A percentile compares a stretch with the other conserved stretches of the same genome.
Conservation (phyloP, 176 grass and related monocot genomes). For the Triticum dicoccoides region DNA sequence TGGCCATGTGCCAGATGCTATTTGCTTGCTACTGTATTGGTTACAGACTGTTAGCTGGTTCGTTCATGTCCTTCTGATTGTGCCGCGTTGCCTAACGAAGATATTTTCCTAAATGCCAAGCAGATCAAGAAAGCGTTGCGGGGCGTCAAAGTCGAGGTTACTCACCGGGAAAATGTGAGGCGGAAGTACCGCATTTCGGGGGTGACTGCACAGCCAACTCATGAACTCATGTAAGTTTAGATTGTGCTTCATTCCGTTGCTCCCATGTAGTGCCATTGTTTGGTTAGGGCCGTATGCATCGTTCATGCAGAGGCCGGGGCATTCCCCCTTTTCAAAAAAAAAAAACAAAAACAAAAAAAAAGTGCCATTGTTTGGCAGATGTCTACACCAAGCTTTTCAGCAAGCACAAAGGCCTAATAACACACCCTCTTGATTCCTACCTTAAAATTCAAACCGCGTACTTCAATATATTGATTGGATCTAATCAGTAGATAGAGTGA, state of each 20-base stretch:
- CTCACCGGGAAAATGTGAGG: slow-evolving; percentile 95
- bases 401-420: not conserved
- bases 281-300: no score
- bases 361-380: not conserved
- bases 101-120: slow-evolving; percentile 16
- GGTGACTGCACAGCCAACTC: slow-evolving; percentile 82
- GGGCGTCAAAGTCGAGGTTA: slow-evolving; percentile 98
- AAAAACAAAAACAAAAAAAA: no score
- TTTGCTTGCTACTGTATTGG: slow-evolving; percentile 34
- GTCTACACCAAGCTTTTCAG: not conserved
- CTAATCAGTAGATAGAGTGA: not conserved
- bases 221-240: slow-evolving; percentile 79
- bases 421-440: not conserved
- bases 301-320: no score
- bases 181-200: slow-evolving; percentile 96
- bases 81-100: not conserved
- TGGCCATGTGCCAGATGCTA: slow-evolving; percentile 26
- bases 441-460: not conserved
- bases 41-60: slow-evolving; percentile 6
- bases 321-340: no score
- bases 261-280: not conserved
- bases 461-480: not conserved
- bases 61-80: slow-evolving; percentile 7
- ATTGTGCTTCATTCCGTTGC: not conserved
- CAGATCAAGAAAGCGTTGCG: slow-evolving; percentile 96